These are phyloP conservation scores for Lentinula sp. DNA, from an alignment of 768 basidiomycete genomes.

Conservation along the genomic window DNA sequence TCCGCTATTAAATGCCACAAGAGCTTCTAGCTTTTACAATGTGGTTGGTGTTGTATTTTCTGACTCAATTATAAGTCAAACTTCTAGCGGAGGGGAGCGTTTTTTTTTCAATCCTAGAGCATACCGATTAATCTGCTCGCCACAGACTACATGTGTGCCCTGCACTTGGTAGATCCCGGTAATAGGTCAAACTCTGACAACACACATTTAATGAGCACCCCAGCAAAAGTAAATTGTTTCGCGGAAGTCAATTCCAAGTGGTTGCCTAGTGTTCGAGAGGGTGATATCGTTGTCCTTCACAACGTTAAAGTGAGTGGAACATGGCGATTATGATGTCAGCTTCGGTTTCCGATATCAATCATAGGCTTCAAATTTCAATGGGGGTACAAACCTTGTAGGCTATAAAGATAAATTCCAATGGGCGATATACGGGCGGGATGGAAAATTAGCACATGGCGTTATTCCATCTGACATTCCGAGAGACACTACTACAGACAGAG, in stretches of 20 bases:
- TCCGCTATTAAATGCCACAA: background rate
- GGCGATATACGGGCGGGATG: slow-evolving; percentile 44
- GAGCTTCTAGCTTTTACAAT: background rate
- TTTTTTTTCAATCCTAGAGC: background rate
- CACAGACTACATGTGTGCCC: background rate
- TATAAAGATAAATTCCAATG: slow-evolving; percentile 44
- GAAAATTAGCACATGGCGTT: slow-evolving; percentile 30
- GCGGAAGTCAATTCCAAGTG: slow-evolving; percentile 37
- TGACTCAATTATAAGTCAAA: background rate
- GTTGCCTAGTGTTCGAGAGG: slow-evolving; percentile 42
- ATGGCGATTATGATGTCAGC: background rate
- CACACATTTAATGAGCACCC: background rate
- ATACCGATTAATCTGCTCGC: background rate
- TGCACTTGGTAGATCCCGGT: slow-evolving; percentile 2
- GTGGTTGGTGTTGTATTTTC: background rate
- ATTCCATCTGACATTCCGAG: slow-evolving; percentile 18
- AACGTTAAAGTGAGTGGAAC: slow-evolving; percentile 37
- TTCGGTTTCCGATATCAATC: background rate
- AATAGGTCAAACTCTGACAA: background rate
- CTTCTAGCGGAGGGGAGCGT: background rate
- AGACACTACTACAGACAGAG: background rate
- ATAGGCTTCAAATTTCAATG: slow-evolving; percentile 28
- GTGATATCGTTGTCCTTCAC: slow-evolving; percentile 47
- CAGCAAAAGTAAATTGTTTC: slow-evolving; percentile 45
- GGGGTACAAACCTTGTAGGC: slow-evolving; percentile 31